Base-by-base conservation (phyloP, 2,329 filamentous ascomycete species). In the Aspergillus udagawae region DNA sequence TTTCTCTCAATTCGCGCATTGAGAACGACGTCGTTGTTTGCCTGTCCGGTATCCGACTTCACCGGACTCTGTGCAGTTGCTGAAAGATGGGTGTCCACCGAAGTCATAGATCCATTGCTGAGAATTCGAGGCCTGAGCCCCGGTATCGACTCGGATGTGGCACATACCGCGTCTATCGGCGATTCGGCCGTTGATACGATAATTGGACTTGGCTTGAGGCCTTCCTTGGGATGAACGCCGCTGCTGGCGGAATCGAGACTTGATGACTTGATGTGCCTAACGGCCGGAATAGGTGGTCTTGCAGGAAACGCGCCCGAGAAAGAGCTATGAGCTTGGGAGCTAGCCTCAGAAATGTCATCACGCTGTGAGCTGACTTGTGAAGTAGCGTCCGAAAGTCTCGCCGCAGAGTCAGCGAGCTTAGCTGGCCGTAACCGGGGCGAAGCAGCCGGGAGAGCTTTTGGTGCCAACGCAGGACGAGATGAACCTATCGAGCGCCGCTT, bases 1-100 rank as follows among this genome's bases (percentile, higher is more conserved):
- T 97, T 99, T 60, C 94, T 86, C 74, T 97, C 94, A 38, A 91
- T 85, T 29, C 94, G 85, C 14, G 94, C 94, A 70, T 91, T 94
- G n/a, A 89, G 84, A 10, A 94, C 91, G 6, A 91, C 80, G 59
- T 95, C 92, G 60, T 85, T 89, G 60, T 89, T 78, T 7, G 85
- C 81, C 55, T 88, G 75, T 12, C 80, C 69, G 1, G 64, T 68
- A 61, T 80, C 72, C 68, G 70, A 60, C 67, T 73, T 65, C 75
- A 77, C 29, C 71, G 78, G 50, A 79, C 80, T 71, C 83, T 89
- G 65, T 20, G 85, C 88, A 51, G 14, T 5, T 2, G 82, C 79
- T 3, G 67, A 71, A 42, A 62, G 65, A 57, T 74, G 44, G 75
- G 75, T 61, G 77, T 81, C 69, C 1, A 64, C 63, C 0, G 72